A percentile compares a stretch with the other conserved stretches of the same genome.
Evolutionary conservation across 2,329 filamentous ascomycete genomes (phyloP).

Genomic region (Colletotrichum sublineola): DNA sequence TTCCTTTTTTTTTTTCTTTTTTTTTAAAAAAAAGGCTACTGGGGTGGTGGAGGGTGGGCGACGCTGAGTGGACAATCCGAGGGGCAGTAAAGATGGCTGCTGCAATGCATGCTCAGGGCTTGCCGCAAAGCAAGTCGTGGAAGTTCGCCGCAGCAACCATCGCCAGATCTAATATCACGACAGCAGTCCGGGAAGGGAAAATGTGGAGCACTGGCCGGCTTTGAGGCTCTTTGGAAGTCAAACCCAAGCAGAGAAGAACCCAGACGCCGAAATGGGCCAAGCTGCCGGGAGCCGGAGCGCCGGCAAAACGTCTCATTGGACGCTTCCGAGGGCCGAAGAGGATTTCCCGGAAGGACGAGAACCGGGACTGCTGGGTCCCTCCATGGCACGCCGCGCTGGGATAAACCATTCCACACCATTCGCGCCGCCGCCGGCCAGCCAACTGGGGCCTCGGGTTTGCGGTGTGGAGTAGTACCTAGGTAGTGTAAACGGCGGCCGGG

Average conservation of each 20-base stretch:
- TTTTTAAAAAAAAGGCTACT: background rate
- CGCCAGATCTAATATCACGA: slow-evolving; percentile 30
- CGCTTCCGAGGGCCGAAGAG: slow-evolving; percentile 26
- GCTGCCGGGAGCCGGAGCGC: slow-evolving; percentile 32
- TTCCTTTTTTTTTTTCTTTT: too few relatives aligned
- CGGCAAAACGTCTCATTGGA: slow-evolving; percentile 35
- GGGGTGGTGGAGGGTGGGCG: slow-evolving; percentile 22
- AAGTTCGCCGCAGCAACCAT: slow-evolving; percentile 17
- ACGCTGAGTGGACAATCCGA: slow-evolving; percentile 18
- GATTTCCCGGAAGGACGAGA: slow-evolving; percentile 43
- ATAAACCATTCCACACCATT: background rate
- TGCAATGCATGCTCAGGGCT: slow-evolving; percentile 26
- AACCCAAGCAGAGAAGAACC: background rate
- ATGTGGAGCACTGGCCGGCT: background rate
- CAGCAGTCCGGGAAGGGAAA: background rate
- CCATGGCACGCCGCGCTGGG: slow-evolving; percentile 12
- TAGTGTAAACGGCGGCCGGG: background rate
- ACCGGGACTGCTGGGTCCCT: slow-evolving; percentile 34
- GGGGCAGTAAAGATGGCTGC: background rate
- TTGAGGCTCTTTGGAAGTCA: slow-evolving; percentile 9
- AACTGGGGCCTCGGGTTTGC: background rate
- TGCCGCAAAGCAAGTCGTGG: slow-evolving; percentile 15
- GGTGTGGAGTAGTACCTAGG: background rate
- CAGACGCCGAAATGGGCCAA: slow-evolving; percentile 26
- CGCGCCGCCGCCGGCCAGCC: background rate